Base-by-base conservation (phyloP, 768 basidiomycete species). In the Tulasnella sp. region DNA sequence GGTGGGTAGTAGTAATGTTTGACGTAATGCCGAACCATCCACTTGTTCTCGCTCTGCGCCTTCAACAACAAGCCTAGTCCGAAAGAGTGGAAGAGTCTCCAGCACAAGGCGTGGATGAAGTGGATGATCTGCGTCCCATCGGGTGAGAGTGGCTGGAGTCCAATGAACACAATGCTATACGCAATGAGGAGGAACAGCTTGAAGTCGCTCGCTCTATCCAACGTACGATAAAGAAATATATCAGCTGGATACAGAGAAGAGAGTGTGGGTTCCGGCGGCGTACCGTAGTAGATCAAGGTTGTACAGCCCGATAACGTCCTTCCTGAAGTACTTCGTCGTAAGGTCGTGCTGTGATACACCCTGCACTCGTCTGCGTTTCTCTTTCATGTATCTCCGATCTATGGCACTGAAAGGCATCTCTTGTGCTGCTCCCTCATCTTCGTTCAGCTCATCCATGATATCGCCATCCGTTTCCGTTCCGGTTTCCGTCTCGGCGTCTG, bases 1-100 rank as follows among this genome's bases (percentile, higher is more conserved):
- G 61, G 65, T 11, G 83, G 79, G 70, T 97, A 98, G 66, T 91
- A 83, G 68, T 98, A 99, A 67, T 97, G 83, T 76, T 95, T 92
- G 66, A 96, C 72, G 69, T 87, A 98, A 70, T 99, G 96, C 64
- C 91, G 75, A 26, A 98, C 96, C 41, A 97, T 73, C 74, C 86
- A 96, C 70, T 93, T 94, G 70, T 73, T 80, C 69, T 84, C 77
- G 65, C 87, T 85, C 71, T 99, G 96, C 1, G 85, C 88, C 21
- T 81, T 81, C 42, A 99, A 77, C 17, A 95, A 75, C 41, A 85
- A 71, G 0, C 96, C 96, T 15, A 98, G 78, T 0, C 87, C 93
- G 64, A 94, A 80, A 30, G 84, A 86, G 70, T 97, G 91, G 73
- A 96, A 83, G 45, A 85, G 69, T 52, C 87, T 82, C 95, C 96